Evolutionary conservation across 1,284 basidiomycete genomes (phyloP).

Genomic region (Stygiomarasmius scandens): DNA sequence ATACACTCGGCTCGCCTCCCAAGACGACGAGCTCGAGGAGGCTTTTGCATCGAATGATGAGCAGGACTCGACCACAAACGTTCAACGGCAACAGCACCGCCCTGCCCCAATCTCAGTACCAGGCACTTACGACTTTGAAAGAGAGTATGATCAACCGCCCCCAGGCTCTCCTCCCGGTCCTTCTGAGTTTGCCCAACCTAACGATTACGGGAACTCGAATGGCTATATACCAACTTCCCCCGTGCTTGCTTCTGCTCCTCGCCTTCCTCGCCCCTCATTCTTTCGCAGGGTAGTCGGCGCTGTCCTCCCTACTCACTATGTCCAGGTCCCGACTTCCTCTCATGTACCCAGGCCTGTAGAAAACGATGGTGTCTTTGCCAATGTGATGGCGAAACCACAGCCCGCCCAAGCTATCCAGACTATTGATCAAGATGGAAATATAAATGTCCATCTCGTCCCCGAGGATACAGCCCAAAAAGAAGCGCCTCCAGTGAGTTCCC

Average conservation of each 20-base stretch:
- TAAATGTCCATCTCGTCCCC: constrained; percentile 65
- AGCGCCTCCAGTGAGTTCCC: constrained; percentile 74
- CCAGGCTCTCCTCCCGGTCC: constrained; percentile 79
- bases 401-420: constrained; percentile 45
- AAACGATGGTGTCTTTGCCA: constrained; percentile 96
- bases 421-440: constrained; percentile 47
- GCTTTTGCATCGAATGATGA: not conserved
- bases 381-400: constrained; percentile 89
- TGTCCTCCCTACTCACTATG: constrained; percentile 76
- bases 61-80: not conserved
- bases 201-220: constrained; percentile 81
- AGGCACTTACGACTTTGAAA: constrained; percentile 78
- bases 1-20: not conserved
- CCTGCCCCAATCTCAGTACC: constrained; percentile 24
- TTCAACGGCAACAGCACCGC: not conserved
- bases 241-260: constrained; percentile 27
- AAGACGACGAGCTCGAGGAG: not conserved
- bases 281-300: constrained; percentile 66
- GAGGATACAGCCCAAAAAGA: constrained; percentile 81
- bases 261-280: constrained; percentile 51
- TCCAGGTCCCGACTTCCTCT: constrained; percentile 50
- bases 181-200: constrained; percentile 61
- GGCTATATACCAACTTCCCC: constrained; percentile 68
- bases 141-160: constrained; percentile 75
- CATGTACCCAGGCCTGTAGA: constrained; percentile 56